A percentile compares a stretch with the other conserved stretches of the same genome.
Conservation (phyloP, 2,329 filamentous ascomycete species). For the Fusarium nematophilum region DNA sequence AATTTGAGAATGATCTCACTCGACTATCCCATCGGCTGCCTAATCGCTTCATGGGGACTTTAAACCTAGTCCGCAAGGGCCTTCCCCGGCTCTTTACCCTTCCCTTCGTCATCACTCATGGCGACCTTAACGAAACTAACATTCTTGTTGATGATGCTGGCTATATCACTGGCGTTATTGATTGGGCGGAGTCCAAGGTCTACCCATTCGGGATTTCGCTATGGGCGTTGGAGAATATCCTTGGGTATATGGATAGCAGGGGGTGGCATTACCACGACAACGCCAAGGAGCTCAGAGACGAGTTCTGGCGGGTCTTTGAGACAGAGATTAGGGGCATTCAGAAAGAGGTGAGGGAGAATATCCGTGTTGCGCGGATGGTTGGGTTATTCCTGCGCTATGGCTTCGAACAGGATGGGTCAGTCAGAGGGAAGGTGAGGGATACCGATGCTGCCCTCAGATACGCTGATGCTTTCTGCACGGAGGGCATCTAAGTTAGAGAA, state of each 20-base stretch:
- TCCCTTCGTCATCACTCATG: background rate
- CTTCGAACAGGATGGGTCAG: background rate
- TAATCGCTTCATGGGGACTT: background rate
- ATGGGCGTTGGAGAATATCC: conserved; percentile 1
- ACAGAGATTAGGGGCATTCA: background rate
- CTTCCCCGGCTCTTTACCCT: background rate
- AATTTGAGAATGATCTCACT: background rate
- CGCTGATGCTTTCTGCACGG: background rate
- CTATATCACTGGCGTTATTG: background rate
- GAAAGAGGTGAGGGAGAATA: background rate
- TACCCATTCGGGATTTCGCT: background rate
- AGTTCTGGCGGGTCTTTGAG: background rate
- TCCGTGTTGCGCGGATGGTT: background rate
- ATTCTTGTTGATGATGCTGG: background rate
- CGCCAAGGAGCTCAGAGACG: background rate
- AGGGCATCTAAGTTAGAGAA: background rate
- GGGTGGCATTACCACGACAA: conserved; percentile 1
- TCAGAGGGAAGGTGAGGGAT: background rate
- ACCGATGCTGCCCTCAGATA: background rate
- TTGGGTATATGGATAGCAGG: background rate
- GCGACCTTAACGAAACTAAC: background rate
- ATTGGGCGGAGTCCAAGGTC: background rate
- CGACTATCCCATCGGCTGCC: background rate
- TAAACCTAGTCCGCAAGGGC: background rate
- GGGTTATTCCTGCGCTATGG: background rate